phyloP scores from a whole-genome alignment of 2,329 filamentous ascomycete genomes.

The Plenodomus tracheiphilus region DNA sequence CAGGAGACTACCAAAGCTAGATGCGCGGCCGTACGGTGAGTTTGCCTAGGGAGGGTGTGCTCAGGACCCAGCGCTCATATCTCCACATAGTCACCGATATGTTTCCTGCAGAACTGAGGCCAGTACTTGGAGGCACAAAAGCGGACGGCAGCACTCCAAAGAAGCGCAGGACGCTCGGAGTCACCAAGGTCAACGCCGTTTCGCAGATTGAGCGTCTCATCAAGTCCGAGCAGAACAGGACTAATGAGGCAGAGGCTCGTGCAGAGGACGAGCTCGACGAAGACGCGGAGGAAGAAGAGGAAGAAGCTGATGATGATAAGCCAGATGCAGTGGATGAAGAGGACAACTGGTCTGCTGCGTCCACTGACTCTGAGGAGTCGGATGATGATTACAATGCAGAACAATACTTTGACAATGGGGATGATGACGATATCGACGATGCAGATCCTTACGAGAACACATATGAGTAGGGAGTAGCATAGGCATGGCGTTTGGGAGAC shows the following conservation, averaged over 20 bases:
- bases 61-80: constrained; percentile 11
- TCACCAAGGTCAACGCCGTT: constrained; percentile 35
- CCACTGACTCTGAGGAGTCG: constrained; percentile 66
- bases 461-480: constrained; percentile 27
- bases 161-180: constrained; percentile 39
- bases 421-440: constrained; percentile 52
- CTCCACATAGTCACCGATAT: constrained; percentile 55
- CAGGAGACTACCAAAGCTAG: constrained; percentile 58
- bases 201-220: constrained; percentile 46
- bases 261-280: constrained; percentile 46
- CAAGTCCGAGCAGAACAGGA: constrained; percentile 49
- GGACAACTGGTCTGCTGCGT: constrained; percentile 56
- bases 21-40: constrained; percentile 59
- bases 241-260: constrained; percentile 51
- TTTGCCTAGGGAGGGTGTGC: constrained; percentile 8
- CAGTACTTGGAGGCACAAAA: constrained; percentile 51
- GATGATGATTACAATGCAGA: constrained; percentile 67
- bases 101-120: constrained; percentile 63
- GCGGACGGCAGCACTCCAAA: constrained; percentile 24
- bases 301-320: constrained; percentile 52
- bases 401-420: constrained; percentile 57
- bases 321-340: constrained; percentile 61
- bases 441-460: constrained; percentile 42
- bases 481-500: constrained; percentile 5
- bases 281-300: constrained; percentile 53